Conservation (phyloP, 208 protist species). For the Crithidia mellificae region DNA sequence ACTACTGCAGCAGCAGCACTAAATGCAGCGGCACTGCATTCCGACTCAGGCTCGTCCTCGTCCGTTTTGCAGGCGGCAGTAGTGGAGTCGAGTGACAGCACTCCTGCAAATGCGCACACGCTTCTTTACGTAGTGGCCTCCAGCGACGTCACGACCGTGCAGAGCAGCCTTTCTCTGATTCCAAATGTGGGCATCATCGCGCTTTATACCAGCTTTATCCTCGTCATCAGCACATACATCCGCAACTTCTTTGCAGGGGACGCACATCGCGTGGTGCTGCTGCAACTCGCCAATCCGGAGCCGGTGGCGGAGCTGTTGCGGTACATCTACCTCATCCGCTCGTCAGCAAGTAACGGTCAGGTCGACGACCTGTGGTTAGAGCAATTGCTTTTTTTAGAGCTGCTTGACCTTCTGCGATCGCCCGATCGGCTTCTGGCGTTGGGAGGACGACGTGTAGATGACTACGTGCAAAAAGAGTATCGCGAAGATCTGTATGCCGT, state of each 20-base stretch:
- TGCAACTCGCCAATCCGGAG: constrained; percentile 60
- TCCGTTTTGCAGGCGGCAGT: background rate
- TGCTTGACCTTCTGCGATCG: constrained; percentile 67
- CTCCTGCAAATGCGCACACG: background rate
- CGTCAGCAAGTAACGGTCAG: constrained; percentile 47
- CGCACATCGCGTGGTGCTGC: constrained; percentile 48
- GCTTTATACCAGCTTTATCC: constrained; percentile 79
- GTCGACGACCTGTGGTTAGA: constrained; percentile 52
- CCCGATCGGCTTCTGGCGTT: constrained; percentile 47
- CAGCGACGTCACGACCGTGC: constrained; percentile 35
- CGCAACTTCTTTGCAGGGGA: constrained; percentile 52
- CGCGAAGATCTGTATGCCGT: constrained; percentile 30
- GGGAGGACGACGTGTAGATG: constrained; percentile 54
- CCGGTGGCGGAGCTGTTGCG: constrained; percentile 54
- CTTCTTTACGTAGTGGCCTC: constrained; percentile 43
- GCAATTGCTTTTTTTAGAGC: constrained; percentile 72
- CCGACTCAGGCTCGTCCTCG: background rate
- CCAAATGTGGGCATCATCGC: constrained; percentile 70
- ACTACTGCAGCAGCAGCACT: background rate
- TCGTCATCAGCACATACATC: constrained; percentile 63
- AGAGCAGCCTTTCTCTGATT: constrained; percentile 48
- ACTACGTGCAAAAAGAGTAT: constrained; percentile 40
- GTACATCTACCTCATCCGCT: constrained; percentile 61
- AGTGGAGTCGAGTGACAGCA: background rate
- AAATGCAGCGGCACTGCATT: background rate